Evolutionary conservation across 1,284 basidiomycete species (phyloP).

Genomic region (Butyriboletus appendiculatus): DNA sequence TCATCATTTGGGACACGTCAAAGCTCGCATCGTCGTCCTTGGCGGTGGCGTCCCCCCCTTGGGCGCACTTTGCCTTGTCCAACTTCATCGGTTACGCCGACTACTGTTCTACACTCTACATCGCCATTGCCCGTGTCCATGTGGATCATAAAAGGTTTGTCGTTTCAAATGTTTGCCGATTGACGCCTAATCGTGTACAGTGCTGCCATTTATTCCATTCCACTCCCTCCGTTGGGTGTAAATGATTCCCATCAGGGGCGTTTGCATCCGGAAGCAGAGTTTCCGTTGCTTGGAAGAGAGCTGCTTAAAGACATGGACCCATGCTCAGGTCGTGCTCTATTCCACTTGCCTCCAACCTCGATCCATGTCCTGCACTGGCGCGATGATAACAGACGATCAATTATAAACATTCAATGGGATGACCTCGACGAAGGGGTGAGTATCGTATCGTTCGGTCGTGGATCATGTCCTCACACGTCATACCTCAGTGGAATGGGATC

Average conservation of each 20-base stretch:
- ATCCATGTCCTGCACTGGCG: constrained; percentile 26
- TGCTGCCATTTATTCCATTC: constrained; percentile 13
- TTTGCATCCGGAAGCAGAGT: constrained; percentile 13
- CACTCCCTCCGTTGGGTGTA: constrained; percentile 2
- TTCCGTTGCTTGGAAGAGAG: constrained; percentile 13
- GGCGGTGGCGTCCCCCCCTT: neutral
- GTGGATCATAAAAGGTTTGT: constrained; percentile 11
- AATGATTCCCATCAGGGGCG: neutral
- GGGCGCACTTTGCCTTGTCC: constrained; percentile 14
- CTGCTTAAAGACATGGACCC: constrained; percentile 22
- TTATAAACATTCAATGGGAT: constrained; percentile 12
- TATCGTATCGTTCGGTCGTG: neutral
- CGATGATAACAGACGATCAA: constrained; percentile 10
- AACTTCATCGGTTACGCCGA: constrained; percentile 6
- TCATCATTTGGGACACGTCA: constrained; percentile 22
- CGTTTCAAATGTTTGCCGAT: neutral
- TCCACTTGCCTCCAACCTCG: constrained; percentile 1
- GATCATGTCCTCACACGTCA: neutral
- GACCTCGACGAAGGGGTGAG: constrained; percentile 19
- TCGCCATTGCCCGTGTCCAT: constrained; percentile 4
- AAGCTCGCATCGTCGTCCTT: neutral
- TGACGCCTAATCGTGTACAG: constrained; percentile 4
- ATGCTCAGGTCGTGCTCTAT: constrained; percentile 12
- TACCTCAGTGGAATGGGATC: constrained; percentile 52
- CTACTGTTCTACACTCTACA: constrained; percentile 11